These are phyloP conservation scores for Celoporthe dispersa DNA, from an alignment of 2,329 filamentous ascomycete species.

Conservation along the genomic window DNA sequence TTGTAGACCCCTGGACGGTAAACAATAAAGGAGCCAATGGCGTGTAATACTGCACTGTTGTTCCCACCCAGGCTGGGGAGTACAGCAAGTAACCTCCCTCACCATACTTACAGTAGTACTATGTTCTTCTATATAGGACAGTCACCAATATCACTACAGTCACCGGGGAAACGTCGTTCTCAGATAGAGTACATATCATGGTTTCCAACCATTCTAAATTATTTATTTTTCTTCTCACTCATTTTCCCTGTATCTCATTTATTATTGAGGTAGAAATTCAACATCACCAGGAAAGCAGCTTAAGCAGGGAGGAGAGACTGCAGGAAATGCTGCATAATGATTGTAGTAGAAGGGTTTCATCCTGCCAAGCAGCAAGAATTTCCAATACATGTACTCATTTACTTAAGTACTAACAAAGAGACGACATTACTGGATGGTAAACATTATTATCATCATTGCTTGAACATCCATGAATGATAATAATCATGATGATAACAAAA, in stretches of 20 bases:
- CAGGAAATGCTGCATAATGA: no score
- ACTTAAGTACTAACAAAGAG: no score
- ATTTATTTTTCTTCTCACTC: not conserved
- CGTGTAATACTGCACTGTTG: conserved; percentile 14
- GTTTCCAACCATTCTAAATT: no score
- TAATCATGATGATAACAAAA: not conserved
- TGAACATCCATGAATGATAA: not conserved
- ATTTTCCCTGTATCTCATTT: not conserved
- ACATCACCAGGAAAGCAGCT: not conserved
- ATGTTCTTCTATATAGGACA: not conserved
- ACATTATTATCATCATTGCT: not conserved
- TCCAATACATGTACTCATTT: not conserved
- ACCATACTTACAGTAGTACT: not conserved
- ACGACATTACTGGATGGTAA: not conserved
- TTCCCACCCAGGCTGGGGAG: not conserved
- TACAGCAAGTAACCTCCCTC: not conserved
- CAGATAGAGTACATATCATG: no score
- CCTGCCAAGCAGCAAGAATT: not conserved
- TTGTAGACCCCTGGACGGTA: not conserved
- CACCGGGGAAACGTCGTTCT: no score
- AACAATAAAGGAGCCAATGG: conserved; percentile 12
- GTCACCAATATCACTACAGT: no score
- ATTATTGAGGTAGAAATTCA: not conserved
- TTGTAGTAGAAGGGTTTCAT: not conserved
- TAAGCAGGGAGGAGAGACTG: no score